These are phyloP conservation scores for Cyclostephanos invisitatus DNA, from an alignment of 108 stramenopile genomes.

Conservation along the genomic window DNA sequence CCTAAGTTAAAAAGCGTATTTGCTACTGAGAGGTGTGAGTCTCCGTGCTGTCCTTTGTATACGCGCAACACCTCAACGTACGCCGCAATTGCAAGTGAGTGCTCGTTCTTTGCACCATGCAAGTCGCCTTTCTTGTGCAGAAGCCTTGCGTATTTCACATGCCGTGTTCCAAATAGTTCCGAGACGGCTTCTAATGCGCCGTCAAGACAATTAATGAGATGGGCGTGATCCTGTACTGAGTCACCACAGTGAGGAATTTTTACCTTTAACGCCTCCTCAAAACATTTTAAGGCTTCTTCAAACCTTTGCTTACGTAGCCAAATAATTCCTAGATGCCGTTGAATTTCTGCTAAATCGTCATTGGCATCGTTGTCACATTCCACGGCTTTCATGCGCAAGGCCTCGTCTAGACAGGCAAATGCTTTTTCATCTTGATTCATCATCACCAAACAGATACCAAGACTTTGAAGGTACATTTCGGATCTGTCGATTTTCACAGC, in stretches of 20 bases:
- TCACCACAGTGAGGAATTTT: conserved; percentile 31
- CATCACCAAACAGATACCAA: conserved; percentile 42
- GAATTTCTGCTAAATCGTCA: conserved; percentile 52
- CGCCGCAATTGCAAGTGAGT: conserved; percentile 46
- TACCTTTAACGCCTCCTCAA: conserved; percentile 42
- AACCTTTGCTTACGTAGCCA: conserved; percentile 38
- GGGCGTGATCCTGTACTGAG: conserved; percentile 18
- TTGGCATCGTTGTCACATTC: conserved; percentile 20
- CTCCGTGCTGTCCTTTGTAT: conserved; percentile 51
- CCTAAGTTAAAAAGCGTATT: conserved; percentile 57
- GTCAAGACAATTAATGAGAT: conserved; percentile 51
- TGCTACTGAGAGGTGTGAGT: conserved; percentile 52
- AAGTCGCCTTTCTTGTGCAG: conserved; percentile 49
- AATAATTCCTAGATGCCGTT: conserved; percentile 43
- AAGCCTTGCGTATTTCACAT: conserved; percentile 44
- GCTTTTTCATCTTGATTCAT: conserved; percentile 51
- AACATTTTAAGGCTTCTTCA: conserved; percentile 35
- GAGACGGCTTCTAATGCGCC: conserved; percentile 48
- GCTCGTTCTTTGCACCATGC: conserved; percentile 36
- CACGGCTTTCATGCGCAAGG: conserved; percentile 45
- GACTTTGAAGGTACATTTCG: conserved; percentile 43
- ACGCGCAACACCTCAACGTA: conserved; percentile 47
- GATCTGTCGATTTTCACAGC: conserved; percentile 46
- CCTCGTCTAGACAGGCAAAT: conserved; percentile 42
- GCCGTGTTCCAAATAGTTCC: conserved; percentile 34